These are phyloP conservation scores for Chalara sp. DNA, from an alignment of 2,329 filamentous ascomycete species.

Conservation along the genomic window DNA sequence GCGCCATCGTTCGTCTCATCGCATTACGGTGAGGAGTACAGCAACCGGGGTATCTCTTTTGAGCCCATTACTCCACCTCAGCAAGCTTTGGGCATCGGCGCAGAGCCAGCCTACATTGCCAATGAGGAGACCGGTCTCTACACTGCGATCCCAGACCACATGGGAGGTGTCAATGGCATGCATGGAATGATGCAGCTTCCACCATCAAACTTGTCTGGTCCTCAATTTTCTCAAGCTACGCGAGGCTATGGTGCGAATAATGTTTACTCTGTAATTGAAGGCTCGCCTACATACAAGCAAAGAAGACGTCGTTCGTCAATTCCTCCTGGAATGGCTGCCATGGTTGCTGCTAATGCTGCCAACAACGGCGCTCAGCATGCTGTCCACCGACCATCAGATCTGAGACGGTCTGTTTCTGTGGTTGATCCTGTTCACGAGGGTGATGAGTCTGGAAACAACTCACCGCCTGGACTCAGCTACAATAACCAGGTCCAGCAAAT, in stretches of 20 bases:
- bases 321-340: conserved; percentile 66
- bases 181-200: conserved; percentile 89
- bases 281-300: conserved; percentile 98
- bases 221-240: conserved; percentile 68
- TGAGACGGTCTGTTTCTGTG: conserved; percentile 82
- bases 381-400: conserved; percentile 77
- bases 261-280: conserved; percentile 93
- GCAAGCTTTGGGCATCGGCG: conserved; percentile 71
- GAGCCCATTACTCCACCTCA: conserved; percentile 96
- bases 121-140: conserved; percentile 97
- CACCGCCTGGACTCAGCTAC: conserved; percentile 69
- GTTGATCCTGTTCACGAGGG: conserved; percentile 75
- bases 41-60: conserved; percentile 90
- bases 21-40: conserved; percentile 88
- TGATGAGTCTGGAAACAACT: conserved; percentile 72
- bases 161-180: conserved; percentile 63
- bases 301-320: conserved; percentile 89
- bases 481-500: conserved; percentile 62
- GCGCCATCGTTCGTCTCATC: conserved; percentile 98
- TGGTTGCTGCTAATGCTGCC: conserved; percentile 55
- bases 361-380: conserved; percentile 41
- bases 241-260: conserved; percentile 64
- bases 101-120: conserved; percentile 93
- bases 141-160: conserved; percentile 86
- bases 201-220: conserved; percentile 73